These are phyloP conservation scores for Flaveria brownii DNA, from an alignment of 129 eudicot genomes.

Conservation along the genomic window DNA sequence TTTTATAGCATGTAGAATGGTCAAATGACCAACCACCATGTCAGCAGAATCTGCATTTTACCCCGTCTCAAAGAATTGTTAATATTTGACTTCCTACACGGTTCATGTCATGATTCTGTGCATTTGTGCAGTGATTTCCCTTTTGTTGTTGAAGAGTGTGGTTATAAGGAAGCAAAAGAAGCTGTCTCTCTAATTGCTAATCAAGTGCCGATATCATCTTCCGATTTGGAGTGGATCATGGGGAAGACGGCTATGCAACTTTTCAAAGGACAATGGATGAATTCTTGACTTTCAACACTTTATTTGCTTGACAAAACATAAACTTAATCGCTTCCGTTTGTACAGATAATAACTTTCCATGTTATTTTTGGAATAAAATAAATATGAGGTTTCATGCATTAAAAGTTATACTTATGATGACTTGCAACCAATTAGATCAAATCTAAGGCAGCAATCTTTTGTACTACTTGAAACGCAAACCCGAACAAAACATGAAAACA, in stretches of 20 bases:
- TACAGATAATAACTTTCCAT: no score
- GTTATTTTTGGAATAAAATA: no score
- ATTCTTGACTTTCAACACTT: slow-evolving; percentile 28
- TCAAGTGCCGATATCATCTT: slow-evolving; percentile 53
- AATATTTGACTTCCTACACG: background rate
- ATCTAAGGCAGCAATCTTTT: no score
- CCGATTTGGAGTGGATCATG: slow-evolving; percentile 81
- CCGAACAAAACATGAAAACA: background rate
- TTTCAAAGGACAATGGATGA: slow-evolving; percentile 42
- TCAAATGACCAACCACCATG: background rate
- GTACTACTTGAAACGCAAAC: no score
- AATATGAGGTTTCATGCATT: background rate
- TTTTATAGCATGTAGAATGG: background rate
- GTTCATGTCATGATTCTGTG: background rate
- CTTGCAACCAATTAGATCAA: background rate
- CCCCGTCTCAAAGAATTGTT: background rate
- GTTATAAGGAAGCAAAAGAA: slow-evolving; percentile 72
- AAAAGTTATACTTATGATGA: background rate
- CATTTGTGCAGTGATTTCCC: slow-evolving; percentile 79
- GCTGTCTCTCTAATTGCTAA: slow-evolving; percentile 47
- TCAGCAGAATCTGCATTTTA: background rate
- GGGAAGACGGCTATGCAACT: slow-evolving; percentile 62
- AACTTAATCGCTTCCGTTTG: background rate
- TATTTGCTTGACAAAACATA: background rate
- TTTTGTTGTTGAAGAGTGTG: slow-evolving; percentile 77